Percentiles rank a stretch among this genome's conserved stretches.
Evolutionary conservation across 1,284 basidiomycete species (phyloP).

Genomic region (Cutaneotrichosporon sp.): DNA sequence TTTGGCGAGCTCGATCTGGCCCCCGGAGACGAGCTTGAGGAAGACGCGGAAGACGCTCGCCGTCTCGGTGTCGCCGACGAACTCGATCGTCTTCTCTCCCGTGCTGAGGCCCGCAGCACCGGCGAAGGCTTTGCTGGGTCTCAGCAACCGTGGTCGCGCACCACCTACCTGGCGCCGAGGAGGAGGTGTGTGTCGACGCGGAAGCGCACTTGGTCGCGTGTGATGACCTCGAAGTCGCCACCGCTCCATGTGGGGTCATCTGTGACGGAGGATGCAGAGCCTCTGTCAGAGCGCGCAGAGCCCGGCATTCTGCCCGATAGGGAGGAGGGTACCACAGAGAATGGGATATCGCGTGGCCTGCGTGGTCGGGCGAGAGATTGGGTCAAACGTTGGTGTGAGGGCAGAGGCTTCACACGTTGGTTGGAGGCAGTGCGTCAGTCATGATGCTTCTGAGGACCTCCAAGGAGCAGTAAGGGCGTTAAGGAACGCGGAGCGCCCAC

Average conservation of each 20-base stretch:
- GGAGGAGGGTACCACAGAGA: too few relatives aligned
- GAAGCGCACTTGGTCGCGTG: constrained; percentile 17
- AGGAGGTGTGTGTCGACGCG: constrained; percentile 15
- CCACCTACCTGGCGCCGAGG: constrained; percentile 11
- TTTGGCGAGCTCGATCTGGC: neutral
- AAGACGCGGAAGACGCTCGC: neutral
- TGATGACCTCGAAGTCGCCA: constrained; percentile 18
- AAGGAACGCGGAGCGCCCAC: too few relatives aligned
- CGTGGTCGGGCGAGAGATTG: too few relatives aligned
- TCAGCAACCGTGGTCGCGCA: neutral
- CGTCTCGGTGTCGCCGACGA: neutral
- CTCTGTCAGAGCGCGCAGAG: too few relatives aligned
- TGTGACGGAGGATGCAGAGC: too few relatives aligned
- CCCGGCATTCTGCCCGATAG: too few relatives aligned
- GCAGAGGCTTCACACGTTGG: too few relatives aligned
- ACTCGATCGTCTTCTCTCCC: neutral
- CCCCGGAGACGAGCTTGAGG: neutral
- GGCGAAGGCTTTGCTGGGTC: neutral
- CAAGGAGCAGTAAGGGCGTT: too few relatives aligned
- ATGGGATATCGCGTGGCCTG: too few relatives aligned
- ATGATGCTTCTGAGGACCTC: too few relatives aligned
- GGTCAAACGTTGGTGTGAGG: too few relatives aligned
- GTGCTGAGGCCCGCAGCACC: neutral
- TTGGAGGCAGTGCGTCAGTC: too few relatives aligned
- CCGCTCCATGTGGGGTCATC: constrained; percentile 10